Evolutionary conservation across 805 yeast species (phyloP).

Genomic region (Tetrapisispora nanseiensis): DNA sequence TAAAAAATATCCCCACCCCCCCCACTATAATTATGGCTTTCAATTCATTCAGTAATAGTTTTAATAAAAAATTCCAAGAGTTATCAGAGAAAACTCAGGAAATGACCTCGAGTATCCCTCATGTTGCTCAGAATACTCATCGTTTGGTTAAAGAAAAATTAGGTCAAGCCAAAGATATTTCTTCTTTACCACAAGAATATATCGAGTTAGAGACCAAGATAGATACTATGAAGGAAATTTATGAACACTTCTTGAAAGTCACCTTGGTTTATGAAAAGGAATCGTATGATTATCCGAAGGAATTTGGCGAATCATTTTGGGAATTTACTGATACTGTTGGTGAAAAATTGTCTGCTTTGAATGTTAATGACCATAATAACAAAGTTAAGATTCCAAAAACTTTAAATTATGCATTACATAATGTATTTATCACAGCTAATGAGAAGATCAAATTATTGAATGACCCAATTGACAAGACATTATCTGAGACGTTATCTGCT

Average conservation of each 20-base stretch:
- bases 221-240: conserved; percentile 61
- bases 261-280: conserved; percentile 53
- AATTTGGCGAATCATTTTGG: conserved; percentile 55
- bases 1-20: no score
- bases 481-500: conserved; percentile 49
- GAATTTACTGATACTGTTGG: conserved; percentile 59
- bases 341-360: conserved; percentile 29
- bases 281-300: conserved; percentile 72
- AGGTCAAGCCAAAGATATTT: conserved; percentile 69
- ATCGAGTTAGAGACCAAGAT: conserved; percentile 59
- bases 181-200: conserved; percentile 74
- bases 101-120: conserved; percentile 46
- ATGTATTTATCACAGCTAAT: conserved; percentile 47
- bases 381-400: conserved; percentile 48
- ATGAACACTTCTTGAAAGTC: conserved; percentile 43
- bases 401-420: conserved; percentile 64
- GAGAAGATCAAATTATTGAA: conserved; percentile 22
- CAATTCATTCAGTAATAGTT: conserved; percentile 19
- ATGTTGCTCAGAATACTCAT: conserved; percentile 61
- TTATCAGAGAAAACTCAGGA: conserved; percentile 30
- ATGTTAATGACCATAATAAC: background rate
- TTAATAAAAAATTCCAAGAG: conserved; percentile 26
- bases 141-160: conserved; percentile 67
- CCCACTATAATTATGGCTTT: conserved; percentile 22
- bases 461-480: conserved; percentile 30